Evolutionary conservation across 116 monocot genomes (phyloP).

Genomic region (Cymodocea nodosa): DNA sequence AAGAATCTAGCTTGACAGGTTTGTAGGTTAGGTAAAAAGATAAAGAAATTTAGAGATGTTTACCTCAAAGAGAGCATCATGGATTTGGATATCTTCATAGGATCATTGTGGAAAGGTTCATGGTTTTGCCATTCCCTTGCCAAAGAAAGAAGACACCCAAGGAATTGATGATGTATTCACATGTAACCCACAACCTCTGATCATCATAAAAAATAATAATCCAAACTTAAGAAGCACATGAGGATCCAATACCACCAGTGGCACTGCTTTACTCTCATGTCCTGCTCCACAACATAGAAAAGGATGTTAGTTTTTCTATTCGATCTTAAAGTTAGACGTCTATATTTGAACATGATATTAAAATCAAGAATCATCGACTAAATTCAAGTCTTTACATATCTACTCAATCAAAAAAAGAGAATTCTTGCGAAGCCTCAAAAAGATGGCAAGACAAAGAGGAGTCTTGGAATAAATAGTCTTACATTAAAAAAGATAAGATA

Average conservation of each 20-base stretch:
- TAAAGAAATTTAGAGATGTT: too few relatives aligned
- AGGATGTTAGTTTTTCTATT: background rate
- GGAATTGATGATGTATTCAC: background rate
- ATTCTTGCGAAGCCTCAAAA: too few relatives aligned
- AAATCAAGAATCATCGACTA: too few relatives aligned
- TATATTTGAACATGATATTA: background rate
- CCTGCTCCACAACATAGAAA: constrained; percentile 10
- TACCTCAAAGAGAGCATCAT: background rate
- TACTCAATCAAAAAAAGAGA: too few relatives aligned
- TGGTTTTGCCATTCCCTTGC: background rate
- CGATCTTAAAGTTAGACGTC: background rate
- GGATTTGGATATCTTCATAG: background rate
- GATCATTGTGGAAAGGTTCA: background rate
- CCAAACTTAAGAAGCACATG: constrained; percentile 2
- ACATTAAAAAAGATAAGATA: too few relatives aligned
- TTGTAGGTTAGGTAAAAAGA: too few relatives aligned
- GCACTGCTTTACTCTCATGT: constrained; percentile 2
- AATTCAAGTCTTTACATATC: too few relatives aligned
- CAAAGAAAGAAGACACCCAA: background rate
- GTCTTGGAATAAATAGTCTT: too few relatives aligned
- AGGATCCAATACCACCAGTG: constrained; percentile 29
- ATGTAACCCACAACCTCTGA: background rate
- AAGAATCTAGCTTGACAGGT: too few relatives aligned
- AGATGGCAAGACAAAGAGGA: too few relatives aligned
- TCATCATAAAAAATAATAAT: background rate